Percentiles rank a stretch among this genome's conserved stretches.
phyloP scores from a whole-genome alignment of 768 basidiomycete species.

The Pleurotus ostreatus region DNA sequence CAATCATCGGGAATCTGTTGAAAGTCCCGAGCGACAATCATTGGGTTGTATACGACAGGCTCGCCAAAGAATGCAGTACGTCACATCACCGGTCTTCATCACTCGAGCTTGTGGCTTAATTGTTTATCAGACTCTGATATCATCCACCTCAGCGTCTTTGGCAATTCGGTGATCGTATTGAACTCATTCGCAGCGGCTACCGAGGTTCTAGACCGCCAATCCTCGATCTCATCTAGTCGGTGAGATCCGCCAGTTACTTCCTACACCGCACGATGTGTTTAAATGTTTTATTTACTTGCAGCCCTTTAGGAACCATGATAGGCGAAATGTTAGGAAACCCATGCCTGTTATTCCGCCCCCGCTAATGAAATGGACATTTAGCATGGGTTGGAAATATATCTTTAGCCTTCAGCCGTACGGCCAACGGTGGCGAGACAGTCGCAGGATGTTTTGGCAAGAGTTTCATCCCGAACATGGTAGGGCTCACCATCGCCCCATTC shows the following conservation, averaged over 20 bases:
- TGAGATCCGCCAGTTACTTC: too few species aligned
- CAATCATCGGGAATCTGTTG: constrained; percentile 21
- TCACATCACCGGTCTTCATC: not conserved
- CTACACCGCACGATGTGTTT: too few species aligned
- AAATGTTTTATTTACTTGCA: too few species aligned
- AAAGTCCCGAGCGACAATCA: constrained; percentile 15
- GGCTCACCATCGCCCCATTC: not conserved
- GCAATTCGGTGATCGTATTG: constrained; percentile 30
- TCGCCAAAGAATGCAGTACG: constrained; percentile 18
- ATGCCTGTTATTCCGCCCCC: too few species aligned
- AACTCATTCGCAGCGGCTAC: constrained; percentile 28
- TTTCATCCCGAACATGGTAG: constrained; percentile 28
- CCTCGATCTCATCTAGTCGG: constrained; percentile 33
- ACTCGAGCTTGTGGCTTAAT: not conserved
- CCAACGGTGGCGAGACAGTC: constrained; percentile 33
- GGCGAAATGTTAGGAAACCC: too few species aligned
- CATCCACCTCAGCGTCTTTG: constrained; percentile 23
- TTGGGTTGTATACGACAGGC: constrained; percentile 18
- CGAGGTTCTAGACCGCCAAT: constrained; percentile 39
- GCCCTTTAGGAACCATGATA: too few species aligned
- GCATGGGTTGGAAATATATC: constrained; percentile 38
- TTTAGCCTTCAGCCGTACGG: constrained; percentile 37
- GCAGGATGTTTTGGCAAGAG: constrained; percentile 37
- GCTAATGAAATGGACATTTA: constrained; percentile 7
- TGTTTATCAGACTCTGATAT: constrained; percentile 24